These are phyloP conservation scores for Diplosphaera chodatii DNA, from an alignment of 139 green algal genomes.

Conservation along the genomic window DNA sequence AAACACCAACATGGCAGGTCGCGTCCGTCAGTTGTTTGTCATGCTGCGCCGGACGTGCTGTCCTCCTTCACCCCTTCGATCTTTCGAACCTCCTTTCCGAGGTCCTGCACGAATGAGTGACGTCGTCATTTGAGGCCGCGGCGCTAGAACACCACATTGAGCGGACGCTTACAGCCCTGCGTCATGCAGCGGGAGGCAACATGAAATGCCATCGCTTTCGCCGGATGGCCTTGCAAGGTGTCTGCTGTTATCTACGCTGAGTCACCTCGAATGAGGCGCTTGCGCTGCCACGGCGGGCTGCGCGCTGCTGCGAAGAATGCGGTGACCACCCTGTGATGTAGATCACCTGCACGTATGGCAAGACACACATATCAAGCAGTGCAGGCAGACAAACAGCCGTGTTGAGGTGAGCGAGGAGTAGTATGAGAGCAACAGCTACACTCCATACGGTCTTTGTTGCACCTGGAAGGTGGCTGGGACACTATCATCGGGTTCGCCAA, in stretches of 20 bases:
- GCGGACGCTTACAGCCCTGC: too few species aligned
- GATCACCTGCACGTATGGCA: conserved; percentile 54
- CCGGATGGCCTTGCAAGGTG: too few species aligned
- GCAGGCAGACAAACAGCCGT: too few species aligned
- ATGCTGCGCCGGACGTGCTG: too few species aligned
- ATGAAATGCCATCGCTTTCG: too few species aligned
- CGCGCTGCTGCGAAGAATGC: conserved; percentile 41
- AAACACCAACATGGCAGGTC: too few species aligned
- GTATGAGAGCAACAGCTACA: too few species aligned
- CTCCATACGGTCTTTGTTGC: neutral
- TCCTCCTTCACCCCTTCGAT: neutral
- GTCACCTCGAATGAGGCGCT: conserved; percentile 57
- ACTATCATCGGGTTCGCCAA: conserved; percentile 30
- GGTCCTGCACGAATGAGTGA: neutral
- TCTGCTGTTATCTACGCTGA: too few species aligned
- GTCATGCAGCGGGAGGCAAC: too few species aligned
- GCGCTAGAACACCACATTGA: too few species aligned
- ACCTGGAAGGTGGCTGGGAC: conserved; percentile 44
- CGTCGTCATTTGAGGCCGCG: neutral
- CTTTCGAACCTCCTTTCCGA: neutral
- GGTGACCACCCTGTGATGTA: conserved; percentile 85
- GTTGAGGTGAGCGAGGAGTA: too few species aligned
- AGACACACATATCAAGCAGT: neutral
- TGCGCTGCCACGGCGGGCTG: conserved; percentile 55
- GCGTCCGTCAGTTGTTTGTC: too few species aligned